These are phyloP conservation scores for Przewalskia tangutica DNA, from an alignment of 257 asterid species.

Conservation along the genomic window DNA sequence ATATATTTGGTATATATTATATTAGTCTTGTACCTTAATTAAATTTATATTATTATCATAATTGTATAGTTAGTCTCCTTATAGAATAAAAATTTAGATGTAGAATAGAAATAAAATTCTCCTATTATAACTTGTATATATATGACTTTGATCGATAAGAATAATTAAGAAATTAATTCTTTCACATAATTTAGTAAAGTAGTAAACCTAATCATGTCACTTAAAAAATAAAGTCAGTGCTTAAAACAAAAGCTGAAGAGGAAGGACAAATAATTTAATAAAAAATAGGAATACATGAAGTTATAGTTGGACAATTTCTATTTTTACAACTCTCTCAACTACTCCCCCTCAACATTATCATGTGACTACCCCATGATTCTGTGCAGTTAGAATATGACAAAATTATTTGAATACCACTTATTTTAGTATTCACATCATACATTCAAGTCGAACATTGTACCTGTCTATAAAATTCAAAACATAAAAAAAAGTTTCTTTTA, in stretches of 20 bases:
- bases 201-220: conserved; percentile 5
- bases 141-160: too few relatives aligned
- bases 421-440: neutral
- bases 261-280: neutral
- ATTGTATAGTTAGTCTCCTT: too few relatives aligned
- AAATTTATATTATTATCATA: too few relatives aligned
- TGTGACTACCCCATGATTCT: neutral
- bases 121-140: too few relatives aligned
- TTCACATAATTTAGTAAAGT: conserved; percentile 5
- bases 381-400: neutral
- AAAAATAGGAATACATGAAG: neutral
- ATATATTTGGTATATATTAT: too few relatives aligned
- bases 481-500: neutral
- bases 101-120: too few relatives aligned
- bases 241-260: neutral
- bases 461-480: neutral
- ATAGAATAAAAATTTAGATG: too few relatives aligned
- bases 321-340: neutral
- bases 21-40: too few relatives aligned
- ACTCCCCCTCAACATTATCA: neutral
- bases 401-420: neutral
- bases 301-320: neutral
- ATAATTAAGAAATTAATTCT: too few relatives aligned
- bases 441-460: neutral
- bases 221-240: neutral